Evolutionary conservation across 306 rosid species (phyloP).

Genomic region (Castanospermum australe): DNA sequence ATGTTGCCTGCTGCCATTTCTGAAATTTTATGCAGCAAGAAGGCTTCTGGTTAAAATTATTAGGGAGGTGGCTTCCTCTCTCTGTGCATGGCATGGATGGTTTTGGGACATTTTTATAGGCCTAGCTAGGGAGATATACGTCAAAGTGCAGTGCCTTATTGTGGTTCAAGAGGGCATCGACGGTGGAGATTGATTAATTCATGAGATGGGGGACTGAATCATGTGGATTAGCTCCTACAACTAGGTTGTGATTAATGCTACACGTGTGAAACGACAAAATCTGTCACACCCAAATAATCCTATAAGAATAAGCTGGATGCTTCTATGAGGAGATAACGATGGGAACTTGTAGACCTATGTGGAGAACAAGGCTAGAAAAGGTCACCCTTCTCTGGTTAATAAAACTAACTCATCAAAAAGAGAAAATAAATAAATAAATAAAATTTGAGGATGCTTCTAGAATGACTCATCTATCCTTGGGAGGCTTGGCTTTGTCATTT

Average conservation of each 20-base stretch:
- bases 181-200: conserved; percentile 3
- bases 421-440: no score
- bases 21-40: background rate
- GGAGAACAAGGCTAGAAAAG: background rate
- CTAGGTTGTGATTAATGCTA: background rate
- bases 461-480: background rate
- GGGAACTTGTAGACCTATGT: background rate
- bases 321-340: background rate
- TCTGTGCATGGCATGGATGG: background rate
- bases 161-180: background rate
- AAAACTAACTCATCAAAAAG: no score
- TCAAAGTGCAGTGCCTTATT: background rate
- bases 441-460: background rate
- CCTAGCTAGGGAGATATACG: background rate
- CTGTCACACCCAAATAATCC: background rate
- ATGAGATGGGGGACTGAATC: background rate
- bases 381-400: no score
- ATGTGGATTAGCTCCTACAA: background rate
- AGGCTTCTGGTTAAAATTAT: background rate
- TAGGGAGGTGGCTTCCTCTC: background rate
- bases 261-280: background rate
- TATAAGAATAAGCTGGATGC: background rate
- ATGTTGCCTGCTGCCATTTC: background rate
- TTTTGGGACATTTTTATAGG: conserved; percentile 22
- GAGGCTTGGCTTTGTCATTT: background rate